phyloP scores from a whole-genome alignment of 768 basidiomycete species.

The Lactifluus rugatus region DNA sequence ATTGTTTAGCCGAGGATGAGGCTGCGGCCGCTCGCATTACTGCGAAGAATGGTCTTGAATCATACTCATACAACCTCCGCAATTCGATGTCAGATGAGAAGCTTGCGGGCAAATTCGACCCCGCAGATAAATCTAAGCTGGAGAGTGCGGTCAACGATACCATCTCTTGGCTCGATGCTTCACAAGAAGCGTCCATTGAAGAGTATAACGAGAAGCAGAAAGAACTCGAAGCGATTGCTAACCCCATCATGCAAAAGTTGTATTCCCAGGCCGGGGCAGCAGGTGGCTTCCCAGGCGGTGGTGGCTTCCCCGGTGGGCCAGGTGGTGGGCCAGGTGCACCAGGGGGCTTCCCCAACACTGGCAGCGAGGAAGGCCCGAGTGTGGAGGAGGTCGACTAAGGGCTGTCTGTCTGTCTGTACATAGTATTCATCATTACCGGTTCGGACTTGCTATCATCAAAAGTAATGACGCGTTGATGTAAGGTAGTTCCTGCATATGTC shows the following conservation, averaged over 20 bases:
- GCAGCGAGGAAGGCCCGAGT: conserved; percentile 71
- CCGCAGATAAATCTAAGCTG: conserved; percentile 78
- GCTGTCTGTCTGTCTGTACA: conserved; percentile 10
- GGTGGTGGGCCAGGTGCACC: conserved; percentile 62
- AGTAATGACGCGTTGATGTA: conserved; percentile 17
- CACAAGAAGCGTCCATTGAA: conserved; percentile 86
- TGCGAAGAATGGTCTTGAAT: conserved; percentile 89
- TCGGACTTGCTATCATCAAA: conserved; percentile 18
- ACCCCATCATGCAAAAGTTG: conserved; percentile 63
- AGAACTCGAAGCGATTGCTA: conserved; percentile 80
- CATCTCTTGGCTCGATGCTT: conserved; percentile 76
- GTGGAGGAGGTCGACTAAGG: conserved; percentile 85
- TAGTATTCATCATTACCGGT: conserved; percentile 19
- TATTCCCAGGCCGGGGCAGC: conserved; percentile 50
- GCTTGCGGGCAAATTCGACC: conserved; percentile 78
- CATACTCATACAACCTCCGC: conserved; percentile 90
- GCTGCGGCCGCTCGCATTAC: conserved; percentile 74
- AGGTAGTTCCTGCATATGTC: conserved; percentile 16
- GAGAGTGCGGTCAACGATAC: conserved; percentile 73
- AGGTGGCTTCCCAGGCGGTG: conserved; percentile 38
- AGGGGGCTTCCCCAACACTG: conserved; percentile 45
- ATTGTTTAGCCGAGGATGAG: conserved; percentile 63
- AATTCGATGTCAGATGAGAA: conserved; percentile 82
- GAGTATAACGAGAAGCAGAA: conserved; percentile 92
- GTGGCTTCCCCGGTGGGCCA: conserved; percentile 35